Base-by-base conservation (phyloP, 2,329 filamentous ascomycete species). In the Ascochyta lentis region DNA sequence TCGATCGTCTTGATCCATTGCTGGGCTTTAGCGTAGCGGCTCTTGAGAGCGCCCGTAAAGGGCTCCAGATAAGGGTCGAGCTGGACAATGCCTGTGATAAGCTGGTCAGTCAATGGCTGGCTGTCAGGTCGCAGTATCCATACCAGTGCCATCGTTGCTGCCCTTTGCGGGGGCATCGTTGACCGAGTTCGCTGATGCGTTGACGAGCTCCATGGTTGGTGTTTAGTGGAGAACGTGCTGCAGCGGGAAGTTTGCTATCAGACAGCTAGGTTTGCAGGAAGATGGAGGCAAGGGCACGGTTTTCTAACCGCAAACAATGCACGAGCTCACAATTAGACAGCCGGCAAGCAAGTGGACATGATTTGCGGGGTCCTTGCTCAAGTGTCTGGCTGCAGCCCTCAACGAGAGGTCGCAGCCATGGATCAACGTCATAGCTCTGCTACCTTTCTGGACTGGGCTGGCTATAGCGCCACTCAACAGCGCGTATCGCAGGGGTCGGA, bases 11-110 rank as follows among this genome's bases (percentile, higher is more conserved):
- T 86, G 70, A 97, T 90, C 95, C 94, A 98, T 55, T 90, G 81
- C 67, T 96, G 88, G 10, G 93, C 87, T 72, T 90, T 91, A 54
- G 84, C 78, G 77, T 89, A 97, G 71, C 95, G 87, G 58, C 86
- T 84, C 75, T 86, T 88, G 61, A 99, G 81, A 29, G 88, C 81
- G 51, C 89, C 91, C 68, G 87, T 85, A 82, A 96, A 97, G 4
- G 95, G 94, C 48, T 86, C 85, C 49, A 99, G 86, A 86, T 89
- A 98, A 41, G 93, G 92, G 73, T 99, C 95, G 56, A 98, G 83
- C 75, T 90, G 80, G 63, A 96, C 78, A 48, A 97, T 92, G 66
- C 94, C 95, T 96, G 72, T 5, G 7, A 38, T n/a, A 34, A 51
- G 71, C 53, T 29, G 70, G 69, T 65, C 43, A 69, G 63, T 58